Conservation (phyloP, 2,329 filamentous ascomycete species). For the Dactylellina leptospora region DNA sequence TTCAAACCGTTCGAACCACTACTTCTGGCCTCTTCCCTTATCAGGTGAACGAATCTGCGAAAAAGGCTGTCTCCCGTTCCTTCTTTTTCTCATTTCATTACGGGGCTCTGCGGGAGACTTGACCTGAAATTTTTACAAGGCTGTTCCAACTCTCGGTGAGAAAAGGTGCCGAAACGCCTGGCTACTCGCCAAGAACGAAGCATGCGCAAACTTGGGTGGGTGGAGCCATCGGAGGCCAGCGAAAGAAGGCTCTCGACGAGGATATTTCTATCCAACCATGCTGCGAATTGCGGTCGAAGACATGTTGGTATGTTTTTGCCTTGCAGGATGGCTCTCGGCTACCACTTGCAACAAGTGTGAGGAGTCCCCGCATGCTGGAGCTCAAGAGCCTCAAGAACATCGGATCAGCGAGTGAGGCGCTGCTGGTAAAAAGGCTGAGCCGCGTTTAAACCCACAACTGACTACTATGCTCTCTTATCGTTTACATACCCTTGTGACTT, state of each 20-base stretch:
- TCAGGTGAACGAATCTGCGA: conserved; percentile 15
- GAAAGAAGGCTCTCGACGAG: conserved; percentile 21
- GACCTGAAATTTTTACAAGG: conserved; percentile 30
- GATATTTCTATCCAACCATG: conserved; percentile 3
- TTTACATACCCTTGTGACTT: neutral
- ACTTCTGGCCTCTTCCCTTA: conserved; percentile 9
- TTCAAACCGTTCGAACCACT: neutral
- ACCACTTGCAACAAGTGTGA: neutral
- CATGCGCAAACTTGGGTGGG: conserved; percentile 29
- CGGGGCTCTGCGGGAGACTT: conserved; percentile 44
- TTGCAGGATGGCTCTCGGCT: conserved; percentile 38
- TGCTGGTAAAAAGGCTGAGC: conserved; percentile 15
- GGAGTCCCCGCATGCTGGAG: neutral
- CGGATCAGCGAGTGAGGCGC: no score
- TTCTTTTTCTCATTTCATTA: conserved; percentile 21
- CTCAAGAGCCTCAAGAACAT: conserved; percentile 14
- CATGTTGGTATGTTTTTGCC: conserved; percentile 15
- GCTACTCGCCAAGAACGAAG: conserved; percentile 30
- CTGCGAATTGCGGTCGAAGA: neutral
- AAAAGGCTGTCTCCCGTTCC: neutral
- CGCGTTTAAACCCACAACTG: conserved; percentile 26
- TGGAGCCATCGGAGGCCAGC: conserved; percentile 17
- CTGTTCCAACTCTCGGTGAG: conserved; percentile 29
- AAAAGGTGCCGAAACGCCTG: conserved; percentile 51
- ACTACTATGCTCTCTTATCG: conserved; percentile 34